phyloP scores from a whole-genome alignment of 169 alveolate species.

The Plasmodium adleri region DNA sequence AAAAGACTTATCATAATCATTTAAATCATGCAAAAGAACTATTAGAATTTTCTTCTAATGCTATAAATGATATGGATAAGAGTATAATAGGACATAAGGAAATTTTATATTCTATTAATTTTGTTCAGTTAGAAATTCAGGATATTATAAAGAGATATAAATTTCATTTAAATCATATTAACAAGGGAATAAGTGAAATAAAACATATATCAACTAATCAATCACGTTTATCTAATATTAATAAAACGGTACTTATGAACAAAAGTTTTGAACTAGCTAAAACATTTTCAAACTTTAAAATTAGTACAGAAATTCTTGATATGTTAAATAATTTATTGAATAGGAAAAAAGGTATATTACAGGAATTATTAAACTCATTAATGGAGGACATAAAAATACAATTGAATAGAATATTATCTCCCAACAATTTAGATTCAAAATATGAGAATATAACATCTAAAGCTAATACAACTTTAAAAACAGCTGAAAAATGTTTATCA shows the following conservation, averaged over 20 bases:
- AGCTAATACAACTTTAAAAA: too few relatives aligned
- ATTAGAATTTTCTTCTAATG: constrained; percentile 2
- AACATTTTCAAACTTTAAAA: constrained; percentile 1
- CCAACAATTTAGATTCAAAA: too few relatives aligned
- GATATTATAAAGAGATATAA: constrained; percentile 21
- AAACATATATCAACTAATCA: background rate
- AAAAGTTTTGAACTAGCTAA: constrained; percentile 30
- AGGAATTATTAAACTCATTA: background rate
- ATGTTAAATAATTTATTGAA: constrained; percentile 8
- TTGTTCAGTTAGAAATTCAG: constrained; percentile 5
- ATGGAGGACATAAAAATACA: background rate
- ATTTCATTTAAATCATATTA: constrained; percentile 25
- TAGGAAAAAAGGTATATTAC: constrained; percentile 11
- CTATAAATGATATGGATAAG: background rate
- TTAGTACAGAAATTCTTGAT: constrained; percentile 20
- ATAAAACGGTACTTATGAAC: constrained; percentile 5
- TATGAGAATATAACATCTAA: too few relatives aligned
- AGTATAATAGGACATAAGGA: background rate
- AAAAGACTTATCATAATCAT: constrained; percentile 4
- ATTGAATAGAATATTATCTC: background rate
- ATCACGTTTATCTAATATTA: background rate
- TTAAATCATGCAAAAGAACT: constrained; percentile 11
- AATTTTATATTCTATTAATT: constrained; percentile 5
- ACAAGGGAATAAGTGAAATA: constrained; percentile 2
- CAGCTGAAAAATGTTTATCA: too few relatives aligned